phyloP scores from a whole-genome alignment of 2,329 filamentous ascomycete genomes.

The Penicillium sp. region DNA sequence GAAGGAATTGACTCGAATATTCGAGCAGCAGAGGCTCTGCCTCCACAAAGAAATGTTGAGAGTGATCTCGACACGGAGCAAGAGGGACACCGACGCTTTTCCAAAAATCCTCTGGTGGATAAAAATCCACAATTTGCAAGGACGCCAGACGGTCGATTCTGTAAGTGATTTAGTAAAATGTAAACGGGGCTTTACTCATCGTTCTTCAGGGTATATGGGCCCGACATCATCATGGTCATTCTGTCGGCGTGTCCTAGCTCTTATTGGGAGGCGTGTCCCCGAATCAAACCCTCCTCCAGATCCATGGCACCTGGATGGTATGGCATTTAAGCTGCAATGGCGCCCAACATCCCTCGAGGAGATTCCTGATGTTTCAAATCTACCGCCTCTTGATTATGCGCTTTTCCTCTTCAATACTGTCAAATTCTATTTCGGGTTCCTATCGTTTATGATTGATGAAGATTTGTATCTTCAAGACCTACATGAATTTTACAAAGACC shows the following conservation, averaged over 20 bases:
- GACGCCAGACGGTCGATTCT: constrained; percentile 31
- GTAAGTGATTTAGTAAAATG: constrained; percentile 15
- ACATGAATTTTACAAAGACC: constrained; percentile 46
- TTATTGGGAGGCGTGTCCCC: constrained; percentile 34
- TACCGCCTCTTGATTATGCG: constrained; percentile 55
- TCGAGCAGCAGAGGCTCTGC: not conserved
- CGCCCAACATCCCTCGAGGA: constrained; percentile 24
- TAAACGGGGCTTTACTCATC: not conserved
- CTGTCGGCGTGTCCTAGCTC: constrained; percentile 34
- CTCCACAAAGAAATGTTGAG: not conserved
- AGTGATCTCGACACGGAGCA: constrained; percentile 7
- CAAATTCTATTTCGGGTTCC: constrained; percentile 57
- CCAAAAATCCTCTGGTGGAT: constrained; percentile 32
- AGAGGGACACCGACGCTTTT: constrained; percentile 17
- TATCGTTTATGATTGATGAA: constrained; percentile 58
- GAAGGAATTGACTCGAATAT: not conserved
- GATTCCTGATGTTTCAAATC: constrained; percentile 34
- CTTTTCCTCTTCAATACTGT: constrained; percentile 57
- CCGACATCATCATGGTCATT: constrained; percentile 41
- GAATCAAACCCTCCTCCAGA: constrained; percentile 33
- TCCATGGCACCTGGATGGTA: constrained; percentile 34
- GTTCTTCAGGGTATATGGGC: constrained; percentile 34
- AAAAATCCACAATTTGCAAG: constrained; percentile 34
- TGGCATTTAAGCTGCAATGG: constrained; percentile 34
- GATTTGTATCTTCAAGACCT: constrained; percentile 38